A percentile compares a stretch with the other conserved stretches of the same genome.
These are phyloP conservation scores for Ustilago curta DNA, from an alignment of 1,284 basidiomycete species.

Conservation along the genomic window DNA sequence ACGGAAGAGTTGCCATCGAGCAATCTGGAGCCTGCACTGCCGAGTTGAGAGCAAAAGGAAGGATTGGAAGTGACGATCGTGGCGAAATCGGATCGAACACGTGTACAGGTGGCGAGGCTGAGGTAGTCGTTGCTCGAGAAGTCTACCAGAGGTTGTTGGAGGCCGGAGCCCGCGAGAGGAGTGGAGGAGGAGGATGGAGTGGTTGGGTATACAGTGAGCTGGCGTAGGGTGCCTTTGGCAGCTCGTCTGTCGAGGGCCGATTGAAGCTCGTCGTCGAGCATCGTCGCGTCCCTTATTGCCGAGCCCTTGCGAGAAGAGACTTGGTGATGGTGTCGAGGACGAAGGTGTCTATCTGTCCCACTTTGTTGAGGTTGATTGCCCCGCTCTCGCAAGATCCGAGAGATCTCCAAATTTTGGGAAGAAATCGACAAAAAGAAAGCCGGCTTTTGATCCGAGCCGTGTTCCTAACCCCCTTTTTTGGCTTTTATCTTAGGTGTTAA, in stretches of 20 bases:
- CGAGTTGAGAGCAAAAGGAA: conserved; percentile 66
- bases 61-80: conserved; percentile 17
- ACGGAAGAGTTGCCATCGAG: conserved; percentile 78
- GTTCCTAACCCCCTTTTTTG: not conserved
- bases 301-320: too few relatives aligned
- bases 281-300: not conserved
- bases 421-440: conserved; percentile 5
- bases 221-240: conserved; percentile 56
- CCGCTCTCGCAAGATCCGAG: too few relatives aligned
- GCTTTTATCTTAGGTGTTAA: not conserved
- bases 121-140: conserved; percentile 95
- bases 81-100: conserved; percentile 70
- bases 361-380: too few relatives aligned
- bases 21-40: conserved; percentile 88
- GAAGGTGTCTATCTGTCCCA: not conserved
- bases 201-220: conserved; percentile 48
- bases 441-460: not conserved
- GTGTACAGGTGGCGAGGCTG: conserved; percentile 78
- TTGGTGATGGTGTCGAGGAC: too few relatives aligned
- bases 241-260: conserved; percentile 53
- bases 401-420: not conserved
- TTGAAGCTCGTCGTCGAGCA: conserved; percentile 60
- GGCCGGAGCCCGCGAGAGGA: not conserved
- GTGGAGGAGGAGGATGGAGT: conserved; percentile 21
- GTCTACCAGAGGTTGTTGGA: conserved; percentile 72